Base-by-base conservation (phyloP, 1,139 yeast species). In the Candida sanyaensis region DNA sequence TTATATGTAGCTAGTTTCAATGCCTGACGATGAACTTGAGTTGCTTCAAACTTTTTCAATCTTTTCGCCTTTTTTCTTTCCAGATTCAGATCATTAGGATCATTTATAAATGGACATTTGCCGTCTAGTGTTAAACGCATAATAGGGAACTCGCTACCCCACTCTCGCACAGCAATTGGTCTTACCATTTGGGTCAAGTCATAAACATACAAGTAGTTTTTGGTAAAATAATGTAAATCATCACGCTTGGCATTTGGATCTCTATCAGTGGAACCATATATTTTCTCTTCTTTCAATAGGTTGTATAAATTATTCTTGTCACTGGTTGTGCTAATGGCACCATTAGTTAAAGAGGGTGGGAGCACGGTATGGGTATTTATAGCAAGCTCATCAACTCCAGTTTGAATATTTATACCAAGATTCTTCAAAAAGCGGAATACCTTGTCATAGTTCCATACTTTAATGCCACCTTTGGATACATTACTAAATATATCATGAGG, bases 391-490 rank as follows among this genome's bases (percentile, higher is more conserved):
- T 55, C 60, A n/a, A 51, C 55, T 29, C 63, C 55, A 28, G 56
- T 57, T 36, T 53, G 59, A 8, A 53, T 51, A 44, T 62, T 55
- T 10, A 69, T 83, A 40, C 93, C 88, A 57, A 92, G 71, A 59
- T 90, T 83, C 52, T 80, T 80, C 62, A 92, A 73, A 61, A 93
- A 91, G 43, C 97, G 73, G 58, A 84, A 79, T 7, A 92, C 90
- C 64, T 92, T 92, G 49, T 89, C 96, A 59, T 82, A 85, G 43
- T 86, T 83, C 97, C 98, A 92, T 13, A 92, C 87, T 63, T 90
- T 90, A 63, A 88, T 79, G 51, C 79, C 80, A 50, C 77, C 77
- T 50, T 71, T 72, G 30, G 74, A 68, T 3, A 92, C 96, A 55
- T 83, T 80, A 47, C 80, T 74, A 55, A 89, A 79, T 24, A 89